Percentiles rank a stretch among this genome's conserved stretches.
Evolutionary conservation across 2,329 filamentous ascomycete species (phyloP).

Genomic region (Corinectria fuckeliana): DNA sequence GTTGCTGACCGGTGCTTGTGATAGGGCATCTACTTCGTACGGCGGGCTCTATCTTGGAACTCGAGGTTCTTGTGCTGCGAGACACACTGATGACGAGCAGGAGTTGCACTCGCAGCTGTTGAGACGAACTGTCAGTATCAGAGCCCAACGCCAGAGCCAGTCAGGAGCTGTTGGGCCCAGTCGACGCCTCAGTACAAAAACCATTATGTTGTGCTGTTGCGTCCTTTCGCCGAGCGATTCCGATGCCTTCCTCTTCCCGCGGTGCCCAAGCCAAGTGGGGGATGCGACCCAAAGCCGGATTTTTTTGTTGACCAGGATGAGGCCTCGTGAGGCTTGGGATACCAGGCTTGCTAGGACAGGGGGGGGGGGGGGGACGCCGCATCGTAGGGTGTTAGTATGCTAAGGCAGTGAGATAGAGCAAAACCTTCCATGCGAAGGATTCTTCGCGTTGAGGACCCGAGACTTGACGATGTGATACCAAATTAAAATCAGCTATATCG

Average conservation of each 20-base stretch:
- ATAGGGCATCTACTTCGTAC: conserved; percentile 25
- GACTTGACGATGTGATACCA: accelerated
- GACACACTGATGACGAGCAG: conserved; percentile 14
- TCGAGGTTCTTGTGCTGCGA: not conserved
- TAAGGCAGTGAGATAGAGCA: conserved; percentile 14
- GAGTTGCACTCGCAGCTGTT: not conserved
- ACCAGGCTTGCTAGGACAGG: conserved; percentile 11
- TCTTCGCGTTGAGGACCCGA: not conserved
- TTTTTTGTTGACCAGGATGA: conserved; percentile 13
- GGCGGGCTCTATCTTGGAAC: too few relatives aligned
- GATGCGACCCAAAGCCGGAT: conserved; percentile 34
- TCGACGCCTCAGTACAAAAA: not conserved
- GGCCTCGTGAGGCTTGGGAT: conserved; percentile 10
- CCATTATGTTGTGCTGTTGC: not conserved
- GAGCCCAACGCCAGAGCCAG: conserved; percentile 1
- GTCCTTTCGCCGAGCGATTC: not conserved
- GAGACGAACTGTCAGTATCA: not conserved
- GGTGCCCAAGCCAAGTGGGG: conserved; percentile 38
- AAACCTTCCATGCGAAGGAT: not conserved
- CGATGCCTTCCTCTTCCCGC: conserved; percentile 11
- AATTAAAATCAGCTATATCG: not conserved
- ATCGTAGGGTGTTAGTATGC: conserved; percentile 3
- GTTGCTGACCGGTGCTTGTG: conserved; percentile 32
- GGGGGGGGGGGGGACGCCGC: conserved; percentile 2
- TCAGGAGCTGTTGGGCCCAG: not conserved